Evolutionary conservation across 164 flowering plant species (phyloP).

Genomic region (Kingdonia uniflora): DNA sequence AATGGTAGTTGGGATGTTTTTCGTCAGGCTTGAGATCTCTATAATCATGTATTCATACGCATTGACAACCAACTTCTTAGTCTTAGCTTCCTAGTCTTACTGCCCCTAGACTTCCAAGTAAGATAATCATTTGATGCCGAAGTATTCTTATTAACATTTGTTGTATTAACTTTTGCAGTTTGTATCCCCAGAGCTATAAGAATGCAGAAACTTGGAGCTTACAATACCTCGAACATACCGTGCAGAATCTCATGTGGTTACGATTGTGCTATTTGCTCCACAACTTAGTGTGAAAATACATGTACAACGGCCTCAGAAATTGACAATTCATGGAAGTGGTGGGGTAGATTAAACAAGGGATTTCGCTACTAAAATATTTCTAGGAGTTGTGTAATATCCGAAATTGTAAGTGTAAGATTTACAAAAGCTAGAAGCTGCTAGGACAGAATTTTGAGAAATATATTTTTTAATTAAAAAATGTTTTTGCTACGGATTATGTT

Average conservation of each 20-base stretch:
- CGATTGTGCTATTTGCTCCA: constrained; percentile 77
- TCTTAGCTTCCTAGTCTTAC: constrained; percentile 83
- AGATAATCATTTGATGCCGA: no score
- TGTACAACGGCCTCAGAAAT: constrained; percentile 87
- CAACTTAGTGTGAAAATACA: constrained; percentile 91
- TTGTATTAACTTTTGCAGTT: constrained; percentile 39
- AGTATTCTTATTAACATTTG: background rate
- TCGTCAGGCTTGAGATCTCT: constrained; percentile 96
- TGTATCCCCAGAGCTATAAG: constrained; percentile 81
- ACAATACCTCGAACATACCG: constrained; percentile 98
- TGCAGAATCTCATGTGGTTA: constrained; percentile 81
- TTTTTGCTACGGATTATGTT: no score
- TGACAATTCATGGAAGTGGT: constrained; percentile 92
- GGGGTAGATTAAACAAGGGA: constrained; percentile 92
- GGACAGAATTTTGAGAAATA: no score
- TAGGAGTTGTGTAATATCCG: no score
- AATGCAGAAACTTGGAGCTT: constrained; percentile 76
- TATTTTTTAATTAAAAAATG: no score
- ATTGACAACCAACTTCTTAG: constrained; percentile 98
- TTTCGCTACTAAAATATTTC: no score
- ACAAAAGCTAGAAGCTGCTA: no score
- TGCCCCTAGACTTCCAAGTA: constrained; percentile 85
- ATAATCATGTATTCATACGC: constrained; percentile 91
- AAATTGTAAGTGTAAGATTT: no score
- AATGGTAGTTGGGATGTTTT: no score